Base-by-base conservation (phyloP, 1,284 basidiomycete genomes). In the Tilletiopsis washingtonensis region DNA sequence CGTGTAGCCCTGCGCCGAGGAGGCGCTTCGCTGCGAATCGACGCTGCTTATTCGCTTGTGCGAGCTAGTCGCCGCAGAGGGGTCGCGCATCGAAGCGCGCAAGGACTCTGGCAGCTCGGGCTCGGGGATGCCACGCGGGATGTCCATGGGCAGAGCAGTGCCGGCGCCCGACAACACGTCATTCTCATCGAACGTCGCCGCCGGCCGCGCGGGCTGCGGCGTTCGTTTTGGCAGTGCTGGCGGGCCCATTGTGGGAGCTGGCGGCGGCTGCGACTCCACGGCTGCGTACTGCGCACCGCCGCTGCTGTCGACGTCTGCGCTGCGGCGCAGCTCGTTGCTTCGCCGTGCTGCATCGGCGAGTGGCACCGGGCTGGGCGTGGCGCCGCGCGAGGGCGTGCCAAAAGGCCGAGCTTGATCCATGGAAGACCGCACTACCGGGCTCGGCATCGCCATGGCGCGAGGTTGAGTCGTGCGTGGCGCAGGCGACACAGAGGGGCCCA, bases 391-490 rank as follows among this genome's bases (percentile, higher is more conserved):
- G n/a, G n/a, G n/a, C n/a, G n/a, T n/a, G n/a, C n/a, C n/a, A n/a
- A n/a, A n/a, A n/a, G n/a, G n/a, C n/a, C n/a, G n/a, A n/a, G n/a
- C n/a, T n/a, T n/a, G n/a, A n/a, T 34, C 32, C 12, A 34, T 34
- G 32, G 17, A 34, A 17, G 12, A 12, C 2, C 32, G 32, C 12
- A 34, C 32, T 11, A 11, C 17, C 17, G 32, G 46, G 15, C 46
- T 47, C 17, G 46, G 46, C 46, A 47, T 47, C 3, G 46, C 29
- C 46, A 41, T 47, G 14, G 46, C 46, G 14, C 37, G 34, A 4
- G 46, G 46, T 25, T 47, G 46, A 2, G 20, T 40, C 11, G 46
- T 47, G 14, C 25, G 38, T 6, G 46, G 46, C 24, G 25, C 46
- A 12, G 36, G 14, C 12, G 37, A 34, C 12, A 34, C 17, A 17